Evolutionary conservation across 2,329 filamentous ascomycete species (phyloP).

Genomic region (Epichloe gansuensis): DNA sequence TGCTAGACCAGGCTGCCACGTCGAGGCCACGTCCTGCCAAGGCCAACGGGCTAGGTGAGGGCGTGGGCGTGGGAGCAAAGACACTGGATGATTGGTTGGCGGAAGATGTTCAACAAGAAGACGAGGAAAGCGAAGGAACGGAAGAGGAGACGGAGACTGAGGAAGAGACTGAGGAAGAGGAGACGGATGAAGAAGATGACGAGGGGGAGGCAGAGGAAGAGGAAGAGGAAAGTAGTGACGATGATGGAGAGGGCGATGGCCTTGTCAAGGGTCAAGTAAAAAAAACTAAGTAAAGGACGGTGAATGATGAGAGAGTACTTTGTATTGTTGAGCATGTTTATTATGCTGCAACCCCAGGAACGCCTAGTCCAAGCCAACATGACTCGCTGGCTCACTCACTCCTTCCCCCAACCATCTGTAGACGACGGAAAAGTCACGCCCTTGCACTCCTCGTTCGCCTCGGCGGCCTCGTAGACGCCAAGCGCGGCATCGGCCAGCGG

Average conservation of each 20-base stretch:
- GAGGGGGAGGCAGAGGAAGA: slow-evolving; percentile 14
- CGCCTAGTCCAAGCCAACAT: not conserved
- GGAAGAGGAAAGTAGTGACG: slow-evolving; percentile 32
- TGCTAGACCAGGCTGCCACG: slow-evolving; percentile 44
- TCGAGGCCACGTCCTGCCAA: slow-evolving; percentile 26
- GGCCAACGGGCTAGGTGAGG: slow-evolving; percentile 41
- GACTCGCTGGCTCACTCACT: slow-evolving; percentile 11
- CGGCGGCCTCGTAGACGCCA: slow-evolving; percentile 56
- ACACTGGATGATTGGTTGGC: slow-evolving; percentile 89
- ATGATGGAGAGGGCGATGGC: slow-evolving; percentile 32
- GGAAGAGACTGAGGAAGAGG: slow-evolving; percentile 38
- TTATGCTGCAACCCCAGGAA: no score
- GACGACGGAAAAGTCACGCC: slow-evolving; percentile 71
- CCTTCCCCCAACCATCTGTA: slow-evolving; percentile 57
- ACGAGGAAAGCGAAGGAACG: slow-evolving; percentile 40
- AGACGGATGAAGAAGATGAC: slow-evolving; percentile 41
- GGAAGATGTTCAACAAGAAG: slow-evolving; percentile 49
- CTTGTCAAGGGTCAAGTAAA: slow-evolving; percentile 24
- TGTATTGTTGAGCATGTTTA: no score
- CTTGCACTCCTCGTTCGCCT: slow-evolving; percentile 46
- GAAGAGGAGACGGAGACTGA: slow-evolving; percentile 38
- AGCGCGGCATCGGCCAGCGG: slow-evolving; percentile 51
- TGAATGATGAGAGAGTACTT: not conserved
- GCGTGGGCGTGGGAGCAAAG: slow-evolving; percentile 49
- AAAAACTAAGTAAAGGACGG: not conserved